These are phyloP conservation scores for Penicillium oxalicum DNA, from an alignment of 2,329 filamentous ascomycete genomes.

Conservation along the genomic window DNA sequence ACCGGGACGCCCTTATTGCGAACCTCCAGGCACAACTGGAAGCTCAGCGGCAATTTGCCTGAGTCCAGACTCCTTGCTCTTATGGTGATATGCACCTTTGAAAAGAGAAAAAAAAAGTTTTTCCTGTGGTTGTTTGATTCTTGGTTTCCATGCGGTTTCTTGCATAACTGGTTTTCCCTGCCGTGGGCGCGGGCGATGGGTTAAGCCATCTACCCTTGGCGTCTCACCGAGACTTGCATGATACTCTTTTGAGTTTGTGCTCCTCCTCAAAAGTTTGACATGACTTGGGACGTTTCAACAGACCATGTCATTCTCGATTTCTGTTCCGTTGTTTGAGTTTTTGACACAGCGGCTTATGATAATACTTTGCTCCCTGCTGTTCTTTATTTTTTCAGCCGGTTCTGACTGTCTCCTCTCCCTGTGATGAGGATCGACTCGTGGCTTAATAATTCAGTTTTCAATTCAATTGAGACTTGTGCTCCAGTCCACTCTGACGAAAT, in stretches of 20 bases:
- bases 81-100: conserved; percentile 1
- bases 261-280: conserved; percentile 24
- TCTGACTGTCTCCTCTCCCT: conserved; percentile 46
- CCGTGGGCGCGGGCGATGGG: conserved; percentile 32
- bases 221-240: conserved; percentile 20
- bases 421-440: conserved; percentile 47
- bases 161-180: conserved; percentile 13
- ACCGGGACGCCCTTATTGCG: conserved; percentile 20
- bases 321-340: neutral
- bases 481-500: neutral
- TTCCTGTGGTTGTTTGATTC: neutral
- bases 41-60: conserved; percentile 10
- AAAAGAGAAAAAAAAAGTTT: neutral
- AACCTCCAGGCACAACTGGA: conserved; percentile 21
- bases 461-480: conserved; percentile 6
- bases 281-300: conserved; percentile 15
- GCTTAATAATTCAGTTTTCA: conserved; percentile 23
- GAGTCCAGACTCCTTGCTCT: neutral
- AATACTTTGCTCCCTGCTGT: conserved; percentile 9
- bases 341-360: neutral
- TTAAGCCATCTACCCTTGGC: conserved; percentile 24
- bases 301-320: conserved; percentile 2
- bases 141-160: conserved; percentile 9
- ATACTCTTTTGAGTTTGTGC: conserved; percentile 4
- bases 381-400: conserved; percentile 31